These are phyloP conservation scores for Eucalyptus microcorys DNA, from an alignment of 345 rosid species.

Conservation along the genomic window DNA sequence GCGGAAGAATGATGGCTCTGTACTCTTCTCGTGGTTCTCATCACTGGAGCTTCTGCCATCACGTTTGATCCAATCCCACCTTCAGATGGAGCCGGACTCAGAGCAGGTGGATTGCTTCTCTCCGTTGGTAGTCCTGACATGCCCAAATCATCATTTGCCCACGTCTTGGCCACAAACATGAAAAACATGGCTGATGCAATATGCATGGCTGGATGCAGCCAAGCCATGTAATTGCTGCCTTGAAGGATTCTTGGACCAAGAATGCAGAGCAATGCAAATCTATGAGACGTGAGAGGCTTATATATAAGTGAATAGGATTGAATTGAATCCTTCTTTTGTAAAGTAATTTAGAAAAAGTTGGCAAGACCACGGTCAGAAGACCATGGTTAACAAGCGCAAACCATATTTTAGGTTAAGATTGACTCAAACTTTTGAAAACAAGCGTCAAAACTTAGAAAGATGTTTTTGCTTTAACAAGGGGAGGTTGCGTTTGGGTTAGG, in stretches of 20 bases:
- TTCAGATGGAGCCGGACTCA: constrained; percentile 3
- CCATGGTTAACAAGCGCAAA: background rate
- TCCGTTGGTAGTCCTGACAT: background rate
- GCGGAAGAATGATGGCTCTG: constrained; percentile 2
- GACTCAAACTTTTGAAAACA: background rate
- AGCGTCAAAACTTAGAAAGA: background rate
- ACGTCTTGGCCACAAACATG: background rate
- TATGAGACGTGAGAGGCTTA: background rate
- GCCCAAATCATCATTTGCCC: background rate
- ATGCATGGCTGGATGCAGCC: background rate
- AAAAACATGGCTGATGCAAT: background rate
- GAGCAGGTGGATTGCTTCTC: background rate
- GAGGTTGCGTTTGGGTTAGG: background rate
- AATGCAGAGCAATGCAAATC: background rate
- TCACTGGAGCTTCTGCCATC: background rate
- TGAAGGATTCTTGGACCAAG: background rate
- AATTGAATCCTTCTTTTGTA: background rate
- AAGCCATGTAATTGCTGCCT: background rate
- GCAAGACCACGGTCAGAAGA: background rate
- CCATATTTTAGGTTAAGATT: background rate
- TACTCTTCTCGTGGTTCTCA: background rate
- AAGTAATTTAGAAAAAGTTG: background rate
- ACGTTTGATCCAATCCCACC: background rate
- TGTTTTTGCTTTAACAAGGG: background rate
- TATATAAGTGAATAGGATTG: background rate